Percentiles rank a stretch among this genome's conserved stretches.
Conservation (phyloP, 306 rosid genomes). For the Begonia peltatifolia region DNA sequence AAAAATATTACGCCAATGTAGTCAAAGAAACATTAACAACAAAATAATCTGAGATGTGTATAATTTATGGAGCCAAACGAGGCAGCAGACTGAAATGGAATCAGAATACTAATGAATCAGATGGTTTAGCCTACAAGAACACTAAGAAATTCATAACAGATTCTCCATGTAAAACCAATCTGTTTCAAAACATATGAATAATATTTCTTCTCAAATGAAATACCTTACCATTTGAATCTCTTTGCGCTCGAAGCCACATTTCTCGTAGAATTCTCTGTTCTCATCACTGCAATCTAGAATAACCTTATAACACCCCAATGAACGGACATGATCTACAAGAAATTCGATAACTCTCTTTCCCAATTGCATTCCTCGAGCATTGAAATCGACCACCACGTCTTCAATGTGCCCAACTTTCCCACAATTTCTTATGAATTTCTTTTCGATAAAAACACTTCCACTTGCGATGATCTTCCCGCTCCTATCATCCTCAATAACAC, state of each 20-base stretch:
- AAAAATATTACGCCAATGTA: too few species aligned
- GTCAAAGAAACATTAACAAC: too few species aligned
- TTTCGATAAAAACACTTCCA: slow-evolving; percentile 47
- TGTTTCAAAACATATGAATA: background rate
- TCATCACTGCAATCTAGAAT: slow-evolving; percentile 66
- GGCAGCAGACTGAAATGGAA: too few species aligned
- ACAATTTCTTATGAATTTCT: slow-evolving; percentile 60
- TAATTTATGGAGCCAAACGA: too few species aligned
- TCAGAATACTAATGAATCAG: too few species aligned
- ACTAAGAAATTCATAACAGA: background rate
- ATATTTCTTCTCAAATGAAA: slow-evolving; percentile 23
- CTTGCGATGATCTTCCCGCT: slow-evolving; percentile 47
- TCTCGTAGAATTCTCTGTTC: slow-evolving; percentile 48
- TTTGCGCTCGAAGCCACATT: slow-evolving; percentile 53
- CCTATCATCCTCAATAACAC: slow-evolving; percentile 46
- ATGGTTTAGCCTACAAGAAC: too few species aligned
- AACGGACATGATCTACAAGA: slow-evolving; percentile 48
- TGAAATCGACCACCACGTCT: slow-evolving; percentile 66
- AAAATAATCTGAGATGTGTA: too few species aligned
- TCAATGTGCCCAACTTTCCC: slow-evolving; percentile 70
- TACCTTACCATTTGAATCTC: slow-evolving; percentile 64
- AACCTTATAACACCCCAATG: slow-evolving; percentile 61
- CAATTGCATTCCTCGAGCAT: slow-evolving; percentile 37
- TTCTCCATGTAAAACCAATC: slow-evolving; percentile 3
- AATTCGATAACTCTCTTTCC: slow-evolving; percentile 42